phyloP scores from a whole-genome alignment of 345 rosid species.

The Diplotaxis tenuifolia region DNA sequence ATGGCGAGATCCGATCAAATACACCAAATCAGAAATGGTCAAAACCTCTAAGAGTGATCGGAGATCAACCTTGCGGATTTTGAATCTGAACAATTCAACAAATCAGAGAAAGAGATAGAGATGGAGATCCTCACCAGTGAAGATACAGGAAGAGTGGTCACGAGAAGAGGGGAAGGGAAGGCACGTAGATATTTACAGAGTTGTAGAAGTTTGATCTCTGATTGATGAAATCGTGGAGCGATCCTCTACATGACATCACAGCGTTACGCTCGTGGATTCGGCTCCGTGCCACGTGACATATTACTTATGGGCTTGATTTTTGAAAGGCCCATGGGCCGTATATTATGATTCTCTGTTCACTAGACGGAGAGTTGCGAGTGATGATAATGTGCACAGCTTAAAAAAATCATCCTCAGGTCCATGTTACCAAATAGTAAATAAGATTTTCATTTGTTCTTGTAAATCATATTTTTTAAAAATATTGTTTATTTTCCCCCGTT shows the following conservation, averaged over 20 bases:
- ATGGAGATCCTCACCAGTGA: not conserved
- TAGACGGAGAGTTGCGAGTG: too few relatives aligned
- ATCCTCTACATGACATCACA: not conserved
- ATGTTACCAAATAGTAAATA: too few relatives aligned
- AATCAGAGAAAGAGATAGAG: not conserved
- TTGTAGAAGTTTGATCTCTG: not conserved
- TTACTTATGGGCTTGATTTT: not conserved
- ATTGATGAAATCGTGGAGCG: not conserved
- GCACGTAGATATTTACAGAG: not conserved
- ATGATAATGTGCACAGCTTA: too few relatives aligned
- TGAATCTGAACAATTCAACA: not conserved
- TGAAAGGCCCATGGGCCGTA: not conserved
- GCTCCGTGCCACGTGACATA: not conserved
- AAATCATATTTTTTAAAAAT: too few relatives aligned
- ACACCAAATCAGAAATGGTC: conserved; percentile 6
- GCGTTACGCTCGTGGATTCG: not conserved
- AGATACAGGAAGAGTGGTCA: not conserved
- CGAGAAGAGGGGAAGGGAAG: not conserved
- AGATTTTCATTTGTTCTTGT: too few relatives aligned
- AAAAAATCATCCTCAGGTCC: too few relatives aligned
- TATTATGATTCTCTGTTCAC: not conserved
- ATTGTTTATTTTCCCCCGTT: too few relatives aligned
- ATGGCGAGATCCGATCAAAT: conserved; percentile 40
- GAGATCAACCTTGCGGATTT: not conserved
- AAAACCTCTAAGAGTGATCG: not conserved